These are phyloP conservation scores for Tolypocladium endophyticum DNA, from an alignment of 2,329 filamentous ascomycete species.

Conservation along the genomic window DNA sequence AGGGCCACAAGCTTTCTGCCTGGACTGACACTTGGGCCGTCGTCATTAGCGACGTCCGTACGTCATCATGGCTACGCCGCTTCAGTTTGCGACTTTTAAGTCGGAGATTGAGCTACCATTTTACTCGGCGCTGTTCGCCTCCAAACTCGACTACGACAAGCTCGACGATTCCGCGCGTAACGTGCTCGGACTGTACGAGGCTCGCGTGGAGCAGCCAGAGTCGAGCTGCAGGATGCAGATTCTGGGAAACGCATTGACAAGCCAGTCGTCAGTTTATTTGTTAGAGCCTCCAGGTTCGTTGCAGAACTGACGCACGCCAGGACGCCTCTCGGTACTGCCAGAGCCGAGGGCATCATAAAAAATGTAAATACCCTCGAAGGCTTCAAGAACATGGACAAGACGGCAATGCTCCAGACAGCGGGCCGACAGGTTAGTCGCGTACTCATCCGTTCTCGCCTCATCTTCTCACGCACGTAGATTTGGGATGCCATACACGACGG, in stretches of 20 bases:
- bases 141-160: conserved; percentile 95
- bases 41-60: neutral
- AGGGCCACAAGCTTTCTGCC: neutral
- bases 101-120: conserved; percentile 95
- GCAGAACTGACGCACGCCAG: conserved; percentile 31
- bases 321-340: conserved; percentile 58
- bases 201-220: conserved; percentile 62
- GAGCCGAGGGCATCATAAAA: conserved; percentile 86
- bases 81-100: conserved; percentile 76
- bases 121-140: conserved; percentile 82
- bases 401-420: conserved; percentile 64
- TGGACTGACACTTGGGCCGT: neutral
- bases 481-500: conserved; percentile 97
- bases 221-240: conserved; percentile 85
- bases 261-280: conserved; percentile 55
- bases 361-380: conserved; percentile 96
- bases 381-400: conserved; percentile 76
- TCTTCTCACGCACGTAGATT: conserved; percentile 47
- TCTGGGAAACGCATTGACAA: conserved; percentile 74
- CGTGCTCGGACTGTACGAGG: conserved; percentile 81
- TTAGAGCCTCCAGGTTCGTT: neutral
- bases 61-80: conserved; percentile 36
- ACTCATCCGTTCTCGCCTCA: neutral
- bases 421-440: conserved; percentile 56
- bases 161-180: conserved; percentile 87